Evolutionary conservation across 305 asterid species (phyloP).

Genomic region (Striga hermonthica): DNA sequence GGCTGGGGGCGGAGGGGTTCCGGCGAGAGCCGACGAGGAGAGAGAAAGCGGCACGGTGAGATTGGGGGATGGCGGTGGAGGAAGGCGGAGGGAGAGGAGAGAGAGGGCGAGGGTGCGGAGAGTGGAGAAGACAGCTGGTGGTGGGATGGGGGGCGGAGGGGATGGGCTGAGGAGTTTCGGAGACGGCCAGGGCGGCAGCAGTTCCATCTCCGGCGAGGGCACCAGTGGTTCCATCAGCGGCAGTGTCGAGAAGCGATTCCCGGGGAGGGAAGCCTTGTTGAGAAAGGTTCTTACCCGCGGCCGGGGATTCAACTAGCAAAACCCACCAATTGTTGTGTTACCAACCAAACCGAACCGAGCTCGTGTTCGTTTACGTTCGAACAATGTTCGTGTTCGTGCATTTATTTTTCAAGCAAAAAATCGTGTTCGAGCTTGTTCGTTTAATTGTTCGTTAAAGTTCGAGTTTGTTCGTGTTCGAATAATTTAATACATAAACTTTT

Average conservation of each 20-base stretch:
- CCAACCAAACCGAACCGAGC: too few relatives aligned
- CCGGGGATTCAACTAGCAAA: neutral
- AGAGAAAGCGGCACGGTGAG: too few relatives aligned
- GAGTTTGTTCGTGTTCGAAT: too few relatives aligned
- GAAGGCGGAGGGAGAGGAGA: conserved; percentile 44
- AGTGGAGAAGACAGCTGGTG: conserved; percentile 14
- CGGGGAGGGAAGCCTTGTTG: conserved; percentile 58
- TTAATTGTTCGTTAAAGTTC: too few relatives aligned
- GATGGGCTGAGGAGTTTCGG: neutral
- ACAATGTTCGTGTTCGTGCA: too few relatives aligned
- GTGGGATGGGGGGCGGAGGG: neutral
- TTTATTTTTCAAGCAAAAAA: too few relatives aligned
- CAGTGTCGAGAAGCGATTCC: conserved; percentile 41
- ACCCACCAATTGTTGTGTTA: neutral
- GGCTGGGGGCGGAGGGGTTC: neutral
- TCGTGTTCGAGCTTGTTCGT: too few relatives aligned
- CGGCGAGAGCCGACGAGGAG: too few relatives aligned
- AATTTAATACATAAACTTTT: too few relatives aligned
- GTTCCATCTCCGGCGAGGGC: too few relatives aligned
- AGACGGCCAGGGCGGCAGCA: neutral
- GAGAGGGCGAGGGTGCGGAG: conserved; percentile 38
- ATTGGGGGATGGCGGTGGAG: conserved; percentile 10
- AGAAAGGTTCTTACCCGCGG: conserved; percentile 36
- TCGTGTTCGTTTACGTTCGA: too few relatives aligned
- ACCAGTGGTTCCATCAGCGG: neutral